Evolutionary conservation across 108 stramenopile species (phyloP), one percentile per base, ranked within the genome.

Genomic region (Nitzschia sp.): DNA sequence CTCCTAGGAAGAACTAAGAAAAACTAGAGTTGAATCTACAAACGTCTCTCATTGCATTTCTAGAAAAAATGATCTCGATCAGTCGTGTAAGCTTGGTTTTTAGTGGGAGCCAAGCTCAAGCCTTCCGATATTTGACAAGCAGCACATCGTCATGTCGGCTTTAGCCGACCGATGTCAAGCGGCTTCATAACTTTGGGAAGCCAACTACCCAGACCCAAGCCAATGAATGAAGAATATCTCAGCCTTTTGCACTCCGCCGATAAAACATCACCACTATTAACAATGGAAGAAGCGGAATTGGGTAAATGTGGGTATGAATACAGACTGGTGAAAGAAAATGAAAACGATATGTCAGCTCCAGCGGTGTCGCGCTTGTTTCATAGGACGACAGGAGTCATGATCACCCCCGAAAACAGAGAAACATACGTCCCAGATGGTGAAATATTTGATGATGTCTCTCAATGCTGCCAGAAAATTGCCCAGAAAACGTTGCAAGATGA

Each of bases 391-490:
- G 51, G 51, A 1, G 54, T 43, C 40, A 67, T 69, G 63, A 85
- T 85, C 19, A 73, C 74, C 14, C 7, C 46, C 7, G 20, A 53
- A 10, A 85, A 85, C 56, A 55, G 78, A 40, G 20, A 70, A 19
- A 26, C 42, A 12, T 80, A 69, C 53, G 74, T 81, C 22, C 67
- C 75, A 21, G 66, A 78, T 57, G 84, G 84, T 19, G 24, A 24
- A 20, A 57, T 69, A 25, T 85, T 81, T 62, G 80, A 85, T 46
- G 57, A 59, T 12, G 51, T 85, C 41, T 24, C 75, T 41, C 44
- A 60, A 7, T 59, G 78, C 11, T 75, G 78, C 20, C 84, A 85
- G 55, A 57, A 81, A 52, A 65, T 67, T 39, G 80, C 77, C 8
- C 78, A 81, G 24, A 54, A 72, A 19, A 21, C 21, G 10, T 75